Base-by-base conservation (phyloP, 345 rosid genomes). In the Arabis hirsuta region DNA sequence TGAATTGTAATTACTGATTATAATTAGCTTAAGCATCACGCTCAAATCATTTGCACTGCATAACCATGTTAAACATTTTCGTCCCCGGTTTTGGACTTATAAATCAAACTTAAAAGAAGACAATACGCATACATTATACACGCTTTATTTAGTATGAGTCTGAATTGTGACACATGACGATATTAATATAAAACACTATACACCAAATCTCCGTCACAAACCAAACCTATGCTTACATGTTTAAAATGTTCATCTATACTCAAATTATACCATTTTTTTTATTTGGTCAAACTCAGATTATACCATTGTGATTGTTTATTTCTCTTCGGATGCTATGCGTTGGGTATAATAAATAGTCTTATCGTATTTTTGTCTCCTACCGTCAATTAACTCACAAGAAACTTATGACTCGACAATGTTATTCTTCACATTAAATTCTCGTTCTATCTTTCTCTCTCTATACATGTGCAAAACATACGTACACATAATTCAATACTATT, bases 361-460 rank as follows among this genome's bases (percentile, higher is more conserved):
- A 26, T 10, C 14, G 19, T 32, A 48, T 16, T 19, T 44, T 29
- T 36, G 64, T 59, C 47, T 39, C 46, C 12, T 41, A 39, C 27
- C 43, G 29, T 38, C 16, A 58, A 58, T 38, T 12, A 19, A 16
- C 39, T 65, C 60, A 52, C 47, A 29, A 65, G 22, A 22, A 22
- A 65, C 26, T 54, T 48, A 55, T 73, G 44, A 46, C 34, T 63
- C 50, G 14, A 36, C 44, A 51, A 62, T 32, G 19, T 47, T 62
- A 46, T 53, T 62, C 41, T 66, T 26, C 27, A 34, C 48, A 55
- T 53, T 54, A 54, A 63, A 51, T 52, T 60, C 36, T 9, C 38
- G 1, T 7, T 62, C 12, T 13, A 5, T 27, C 14, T 9, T 0
- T 44, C 5, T 29, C n/a, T 8, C 1, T 43, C 3, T 29, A 42